Percentiles rank a stretch among this genome's conserved stretches.
Evolutionary conservation across 257 asterid genomes (phyloP).

Genomic region (Plantago major): DNA sequence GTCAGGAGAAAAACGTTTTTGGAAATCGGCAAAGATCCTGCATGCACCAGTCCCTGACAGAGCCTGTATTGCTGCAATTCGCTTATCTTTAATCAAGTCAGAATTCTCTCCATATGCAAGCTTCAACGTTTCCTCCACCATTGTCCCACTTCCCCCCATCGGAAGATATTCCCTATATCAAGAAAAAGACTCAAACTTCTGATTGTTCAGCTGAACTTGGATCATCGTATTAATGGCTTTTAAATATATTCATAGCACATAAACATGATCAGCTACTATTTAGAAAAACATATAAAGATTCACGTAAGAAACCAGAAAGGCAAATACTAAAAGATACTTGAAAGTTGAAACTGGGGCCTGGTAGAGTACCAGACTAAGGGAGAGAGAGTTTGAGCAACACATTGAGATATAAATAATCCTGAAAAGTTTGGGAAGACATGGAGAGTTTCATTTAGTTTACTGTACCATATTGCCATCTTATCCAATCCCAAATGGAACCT

Average conservation of each 20-base stretch:
- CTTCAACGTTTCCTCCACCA: conserved; percentile 83
- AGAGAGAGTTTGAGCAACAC: not conserved
- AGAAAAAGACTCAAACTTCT: conserved; percentile 13
- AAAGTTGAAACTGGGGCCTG: not conserved
- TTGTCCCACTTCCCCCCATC: conserved; percentile 87
- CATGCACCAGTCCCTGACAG: conserved; percentile 98
- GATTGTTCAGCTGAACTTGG: conserved; percentile 10
- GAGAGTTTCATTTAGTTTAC: not conserved
- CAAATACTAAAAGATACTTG: not conserved
- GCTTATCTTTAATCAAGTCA: conserved; percentile 70
- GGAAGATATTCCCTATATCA: conserved; percentile 94
- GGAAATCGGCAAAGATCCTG: conserved; percentile 93
- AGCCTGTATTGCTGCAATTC: conserved; percentile 91
- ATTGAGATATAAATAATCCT: not conserved
- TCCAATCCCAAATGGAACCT: not conserved
- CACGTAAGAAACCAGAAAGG: too few relatives aligned
- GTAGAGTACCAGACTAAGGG: not conserved
- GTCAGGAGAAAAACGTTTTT: conserved; percentile 83
- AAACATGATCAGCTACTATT: not conserved
- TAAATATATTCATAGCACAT: conserved; percentile 11
- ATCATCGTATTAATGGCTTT: not conserved
- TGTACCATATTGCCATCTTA: not conserved
- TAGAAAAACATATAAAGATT: not conserved
- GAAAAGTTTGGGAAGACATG: not conserved
- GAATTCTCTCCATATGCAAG: conserved; percentile 93